Conservation (phyloP, 495 filamentous ascomycete genomes). For the Staphylotrichum longicolle region DNA sequence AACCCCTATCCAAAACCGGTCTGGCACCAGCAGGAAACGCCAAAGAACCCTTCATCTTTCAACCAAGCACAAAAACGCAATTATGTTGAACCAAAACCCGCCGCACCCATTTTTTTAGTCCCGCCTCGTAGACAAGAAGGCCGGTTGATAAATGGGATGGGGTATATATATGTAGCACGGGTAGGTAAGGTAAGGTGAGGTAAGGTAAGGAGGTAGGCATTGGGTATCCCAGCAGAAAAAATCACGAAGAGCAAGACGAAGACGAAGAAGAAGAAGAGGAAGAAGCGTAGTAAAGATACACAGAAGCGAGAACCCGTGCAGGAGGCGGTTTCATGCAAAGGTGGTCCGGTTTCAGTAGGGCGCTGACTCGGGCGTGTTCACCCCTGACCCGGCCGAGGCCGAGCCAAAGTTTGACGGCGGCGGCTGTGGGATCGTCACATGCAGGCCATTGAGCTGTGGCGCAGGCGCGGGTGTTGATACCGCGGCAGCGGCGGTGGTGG, state of each 20-base stretch:
- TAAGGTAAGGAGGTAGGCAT: too few species aligned
- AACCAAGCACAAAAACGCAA: too few species aligned
- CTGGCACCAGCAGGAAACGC: too few species aligned
- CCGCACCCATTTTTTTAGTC: background rate
- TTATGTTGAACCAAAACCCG: too few species aligned
- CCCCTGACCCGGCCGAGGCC: background rate
- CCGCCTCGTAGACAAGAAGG: background rate
- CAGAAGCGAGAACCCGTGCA: too few species aligned
- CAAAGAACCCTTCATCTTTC: too few species aligned
- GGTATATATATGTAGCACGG: too few species aligned
- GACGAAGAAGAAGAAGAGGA: background rate
- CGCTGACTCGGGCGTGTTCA: conserved; percentile 12
- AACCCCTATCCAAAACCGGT: too few species aligned
- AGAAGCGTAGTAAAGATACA: background rate
- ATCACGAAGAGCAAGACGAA: background rate
- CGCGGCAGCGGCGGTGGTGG: background rate
- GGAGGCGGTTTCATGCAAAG: too few species aligned
- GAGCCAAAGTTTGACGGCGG: background rate
- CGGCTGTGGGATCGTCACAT: background rate
- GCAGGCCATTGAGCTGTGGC: background rate
- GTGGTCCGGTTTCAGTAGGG: background rate
- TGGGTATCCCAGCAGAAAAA: too few species aligned
- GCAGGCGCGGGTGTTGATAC: background rate
- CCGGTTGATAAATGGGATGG: too few species aligned
- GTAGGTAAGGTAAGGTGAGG: too few species aligned